Percentiles rank a stretch among this genome's conserved stretches.
phyloP scores from a whole-genome alignment of 352 stramenopile species.

The Globisporangium apiculatum region DNA sequence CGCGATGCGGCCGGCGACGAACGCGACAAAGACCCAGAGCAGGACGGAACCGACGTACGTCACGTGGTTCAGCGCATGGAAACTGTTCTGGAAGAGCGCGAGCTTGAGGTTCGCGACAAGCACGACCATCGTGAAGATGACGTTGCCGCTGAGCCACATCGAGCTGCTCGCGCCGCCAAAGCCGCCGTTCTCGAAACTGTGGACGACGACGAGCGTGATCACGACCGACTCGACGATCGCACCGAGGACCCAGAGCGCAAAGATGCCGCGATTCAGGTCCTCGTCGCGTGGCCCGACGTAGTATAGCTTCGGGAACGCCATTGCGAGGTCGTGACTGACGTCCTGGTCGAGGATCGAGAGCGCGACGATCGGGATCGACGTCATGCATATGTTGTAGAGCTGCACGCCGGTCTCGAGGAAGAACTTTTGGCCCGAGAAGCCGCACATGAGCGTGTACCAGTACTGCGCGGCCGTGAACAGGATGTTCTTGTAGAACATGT shows the following conservation, averaged over 20 bases:
- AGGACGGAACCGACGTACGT: slow-evolving; percentile 54
- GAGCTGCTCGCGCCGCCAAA: slow-evolving; percentile 27
- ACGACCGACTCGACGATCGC: slow-evolving; percentile 68
- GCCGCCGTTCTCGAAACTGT: slow-evolving; percentile 32
- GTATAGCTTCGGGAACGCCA: slow-evolving; percentile 72
- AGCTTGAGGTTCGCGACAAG: slow-evolving; percentile 73
- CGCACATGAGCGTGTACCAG: slow-evolving; percentile 68
- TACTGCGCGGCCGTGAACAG: slow-evolving; percentile 68
- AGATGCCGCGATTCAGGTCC: slow-evolving; percentile 61
- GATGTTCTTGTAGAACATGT: slow-evolving; percentile 94
- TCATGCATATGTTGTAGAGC: slow-evolving; percentile 76
- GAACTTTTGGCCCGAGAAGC: slow-evolving; percentile 80
- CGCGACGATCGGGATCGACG: slow-evolving; percentile 56
- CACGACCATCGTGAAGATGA: slow-evolving; percentile 78
- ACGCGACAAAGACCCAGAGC: slow-evolving; percentile 54
- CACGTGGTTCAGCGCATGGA: slow-evolving; percentile 58
- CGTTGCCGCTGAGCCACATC: slow-evolving; percentile 78
- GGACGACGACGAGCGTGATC: slow-evolving; percentile 53
- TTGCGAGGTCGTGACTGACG: slow-evolving; percentile 49
- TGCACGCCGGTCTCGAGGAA: slow-evolving; percentile 75
- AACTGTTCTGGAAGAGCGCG: slow-evolving; percentile 76
- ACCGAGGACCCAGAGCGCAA: slow-evolving; percentile 58
- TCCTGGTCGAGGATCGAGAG: slow-evolving; percentile 74
- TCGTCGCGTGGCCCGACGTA: slow-evolving; percentile 47
- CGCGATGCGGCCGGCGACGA: slow-evolving; percentile 40